Percentiles rank a stretch among this genome's conserved stretches.
phyloP scores from a whole-genome alignment of 2,329 filamentous ascomycete genomes.

The Neofusicoccum laricinum region DNA sequence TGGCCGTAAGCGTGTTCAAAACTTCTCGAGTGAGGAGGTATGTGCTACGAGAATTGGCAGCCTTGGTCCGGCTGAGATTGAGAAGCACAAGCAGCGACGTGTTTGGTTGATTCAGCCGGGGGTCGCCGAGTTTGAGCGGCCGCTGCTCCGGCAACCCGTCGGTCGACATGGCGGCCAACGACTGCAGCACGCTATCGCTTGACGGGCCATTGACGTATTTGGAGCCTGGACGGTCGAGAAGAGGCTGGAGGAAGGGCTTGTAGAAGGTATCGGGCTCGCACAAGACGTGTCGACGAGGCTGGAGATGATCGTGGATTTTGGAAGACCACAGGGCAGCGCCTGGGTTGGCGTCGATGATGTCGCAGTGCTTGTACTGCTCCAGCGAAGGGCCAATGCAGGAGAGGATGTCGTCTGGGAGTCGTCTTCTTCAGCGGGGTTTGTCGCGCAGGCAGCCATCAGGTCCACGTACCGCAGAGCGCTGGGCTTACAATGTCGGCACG shows the following conservation, averaged over 20 bases:
- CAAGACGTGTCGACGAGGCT: constrained; percentile 79
- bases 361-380: constrained; percentile 69
- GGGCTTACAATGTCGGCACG: constrained; percentile 38
- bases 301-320: constrained; percentile 69
- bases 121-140: constrained; percentile 35
- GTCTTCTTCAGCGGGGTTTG: too few relatives aligned
- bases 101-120: constrained; percentile 56
- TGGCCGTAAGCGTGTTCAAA: constrained; percentile 59
- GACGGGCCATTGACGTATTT: constrained; percentile 33
- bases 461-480: constrained; percentile 41
- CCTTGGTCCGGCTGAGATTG: background rate
- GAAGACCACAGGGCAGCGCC: constrained; percentile 75
- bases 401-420: constrained; percentile 61
- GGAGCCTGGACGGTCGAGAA: constrained; percentile 39
- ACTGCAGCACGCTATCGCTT: constrained; percentile 22
- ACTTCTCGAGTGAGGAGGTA: constrained; percentile 57
- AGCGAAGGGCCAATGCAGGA: constrained; percentile 68
- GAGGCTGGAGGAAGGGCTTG: constrained; percentile 54
- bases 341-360: constrained; percentile 84
- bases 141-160: constrained; percentile 56
- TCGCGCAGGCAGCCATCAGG: too few relatives aligned
- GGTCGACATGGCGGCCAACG: constrained; percentile 52
- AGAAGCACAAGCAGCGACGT: constrained; percentile 62
- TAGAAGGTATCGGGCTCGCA: constrained; percentile 71
- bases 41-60: background rate